Evolutionary conservation across 148 eudicot genomes (phyloP).

Genomic region (Rhododendron griersonianum): DNA sequence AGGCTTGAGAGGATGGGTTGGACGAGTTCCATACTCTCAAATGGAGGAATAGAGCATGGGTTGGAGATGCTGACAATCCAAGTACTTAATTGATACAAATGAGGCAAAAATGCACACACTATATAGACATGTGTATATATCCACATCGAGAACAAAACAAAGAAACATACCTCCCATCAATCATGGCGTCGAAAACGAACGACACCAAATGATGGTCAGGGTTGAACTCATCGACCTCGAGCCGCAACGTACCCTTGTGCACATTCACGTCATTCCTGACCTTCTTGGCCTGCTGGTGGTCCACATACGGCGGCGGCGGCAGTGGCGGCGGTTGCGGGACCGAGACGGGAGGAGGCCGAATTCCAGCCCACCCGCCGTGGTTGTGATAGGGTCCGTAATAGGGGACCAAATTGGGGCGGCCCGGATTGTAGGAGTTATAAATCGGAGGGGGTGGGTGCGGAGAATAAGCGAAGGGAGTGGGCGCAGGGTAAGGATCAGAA

Average conservation of each 20-base stretch:
- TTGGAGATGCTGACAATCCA: too few species aligned
- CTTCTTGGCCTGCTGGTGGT: constrained; percentile 70
- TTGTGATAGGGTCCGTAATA: constrained; percentile 18
- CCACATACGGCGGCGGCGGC: constrained; percentile 46
- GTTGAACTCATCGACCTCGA: constrained; percentile 41
- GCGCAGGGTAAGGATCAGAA: constrained; percentile 6
- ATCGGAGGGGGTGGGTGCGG: constrained; percentile 19
- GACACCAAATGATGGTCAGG: constrained; percentile 60
- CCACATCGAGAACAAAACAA: not conserved
- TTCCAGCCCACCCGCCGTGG: constrained; percentile 36
- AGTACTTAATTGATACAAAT: not conserved
- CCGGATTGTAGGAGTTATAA: constrained; percentile 13
- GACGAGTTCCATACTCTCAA: too few species aligned
- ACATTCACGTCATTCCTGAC: constrained; percentile 84
- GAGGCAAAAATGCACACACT: too few species aligned
- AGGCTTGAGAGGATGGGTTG: too few species aligned
- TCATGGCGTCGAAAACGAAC: constrained; percentile 66
- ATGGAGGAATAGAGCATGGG: too few species aligned
- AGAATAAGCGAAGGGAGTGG: constrained; percentile 11
- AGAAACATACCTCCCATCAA: constrained; percentile 65
- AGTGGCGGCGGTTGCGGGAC: not conserved
- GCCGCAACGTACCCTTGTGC: constrained; percentile 58
- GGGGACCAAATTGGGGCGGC: constrained; percentile 21
- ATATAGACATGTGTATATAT: not conserved
- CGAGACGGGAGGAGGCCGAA: constrained; percentile 16